Base-by-base conservation (phyloP, 805 yeast species). In the Kluyveromyces nonfermentans region DNA sequence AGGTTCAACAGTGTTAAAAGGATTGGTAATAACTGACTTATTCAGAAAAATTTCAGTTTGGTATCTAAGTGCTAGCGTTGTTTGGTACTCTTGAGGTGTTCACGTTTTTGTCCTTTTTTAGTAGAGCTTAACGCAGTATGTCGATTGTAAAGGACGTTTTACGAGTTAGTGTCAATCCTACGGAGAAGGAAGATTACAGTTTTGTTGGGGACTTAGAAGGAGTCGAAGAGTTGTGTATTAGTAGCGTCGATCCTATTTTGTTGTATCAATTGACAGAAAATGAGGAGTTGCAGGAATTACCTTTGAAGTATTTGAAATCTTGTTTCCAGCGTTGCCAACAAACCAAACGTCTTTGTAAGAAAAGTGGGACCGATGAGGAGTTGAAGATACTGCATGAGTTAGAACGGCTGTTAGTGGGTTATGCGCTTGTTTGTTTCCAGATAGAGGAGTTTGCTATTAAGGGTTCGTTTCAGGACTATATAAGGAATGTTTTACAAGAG, bases 341-440 rank as follows among this genome's bases (percentile, higher is more conserved):
- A 31, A 54, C 46, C 33, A 78, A 68, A 54, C 67, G 81, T 49
- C 46, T 69, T 63, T 68, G 46, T 57, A 64, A 37, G 72, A 71
- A 51, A 71, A 72, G 46, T 58, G 67, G 3, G 45, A 62, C 64
- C 43, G 59, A 59, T 1, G 54, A 54, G 14, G 75, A 77, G 47
- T 32, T 66, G 2, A 54, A 53, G 5, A 45, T 77, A 6, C 61
- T 78, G 41, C 68, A 71, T 44, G 78, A 77, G 46, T 63, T 75
- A 19, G 70, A 74, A 37, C 43, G 60, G 38, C 43, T 57, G 28
- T 54, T 59, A 7, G 52, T 60, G 12, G 78, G 83, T 20, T 85
- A 80, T 60, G 87, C 85, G 0, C 65, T 80, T 22, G 79, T 84
- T 18, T 62, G 80, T 18, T 80, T 84, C 55, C 86, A 80, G 59